These are phyloP conservation scores for Cercospora brassicicola DNA, from an alignment of 2,329 filamentous ascomycete genomes.

Conservation along the genomic window DNA sequence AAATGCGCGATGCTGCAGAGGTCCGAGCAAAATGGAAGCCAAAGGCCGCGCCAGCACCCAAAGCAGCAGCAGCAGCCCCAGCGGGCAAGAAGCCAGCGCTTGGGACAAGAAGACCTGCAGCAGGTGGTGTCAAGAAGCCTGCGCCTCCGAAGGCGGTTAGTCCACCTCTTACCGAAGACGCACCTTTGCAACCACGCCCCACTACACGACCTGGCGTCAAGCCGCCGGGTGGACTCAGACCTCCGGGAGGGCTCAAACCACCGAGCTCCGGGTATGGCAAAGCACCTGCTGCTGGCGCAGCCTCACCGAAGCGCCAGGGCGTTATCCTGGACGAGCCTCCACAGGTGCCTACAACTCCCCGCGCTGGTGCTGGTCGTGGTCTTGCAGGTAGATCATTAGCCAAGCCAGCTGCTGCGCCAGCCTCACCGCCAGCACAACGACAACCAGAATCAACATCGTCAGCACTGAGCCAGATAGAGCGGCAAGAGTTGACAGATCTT, in stretches of 20 bases:
- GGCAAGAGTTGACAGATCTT: slow-evolving; percentile 88
- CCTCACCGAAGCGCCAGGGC: slow-evolving; percentile 37
- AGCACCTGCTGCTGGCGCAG: slow-evolving; percentile 32
- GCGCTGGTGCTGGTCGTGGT: slow-evolving; percentile 60
- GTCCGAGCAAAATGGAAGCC: slow-evolving; percentile 91
- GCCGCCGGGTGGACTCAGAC: slow-evolving; percentile 32
- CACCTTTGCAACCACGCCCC: slow-evolving; percentile 60
- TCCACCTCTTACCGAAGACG: slow-evolving; percentile 47
- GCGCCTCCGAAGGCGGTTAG: slow-evolving; percentile 44
- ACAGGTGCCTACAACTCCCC: slow-evolving; percentile 39
- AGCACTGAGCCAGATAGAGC: slow-evolving; percentile 74
- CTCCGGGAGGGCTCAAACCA: slow-evolving; percentile 36
- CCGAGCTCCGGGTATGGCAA: slow-evolving; percentile 41
- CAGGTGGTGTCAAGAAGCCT: slow-evolving; percentile 49
- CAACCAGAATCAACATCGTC: slow-evolving; percentile 51
- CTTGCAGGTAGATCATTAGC: slow-evolving; percentile 82
- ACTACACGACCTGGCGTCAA: slow-evolving; percentile 55
- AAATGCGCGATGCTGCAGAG: slow-evolving; percentile 78
- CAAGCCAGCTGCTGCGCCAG: slow-evolving; percentile 59
- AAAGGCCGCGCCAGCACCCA: slow-evolving; percentile 67
- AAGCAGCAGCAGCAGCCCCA: slow-evolving; percentile 53
- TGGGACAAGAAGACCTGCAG: slow-evolving; percentile 47
- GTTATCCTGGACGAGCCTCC: slow-evolving; percentile 34
- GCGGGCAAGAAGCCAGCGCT: slow-evolving; percentile 56
- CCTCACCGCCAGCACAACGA: slow-evolving; percentile 60